Base-by-base conservation (phyloP, 805 yeast genomes). In the Myxozyma nipponensis region DNA sequence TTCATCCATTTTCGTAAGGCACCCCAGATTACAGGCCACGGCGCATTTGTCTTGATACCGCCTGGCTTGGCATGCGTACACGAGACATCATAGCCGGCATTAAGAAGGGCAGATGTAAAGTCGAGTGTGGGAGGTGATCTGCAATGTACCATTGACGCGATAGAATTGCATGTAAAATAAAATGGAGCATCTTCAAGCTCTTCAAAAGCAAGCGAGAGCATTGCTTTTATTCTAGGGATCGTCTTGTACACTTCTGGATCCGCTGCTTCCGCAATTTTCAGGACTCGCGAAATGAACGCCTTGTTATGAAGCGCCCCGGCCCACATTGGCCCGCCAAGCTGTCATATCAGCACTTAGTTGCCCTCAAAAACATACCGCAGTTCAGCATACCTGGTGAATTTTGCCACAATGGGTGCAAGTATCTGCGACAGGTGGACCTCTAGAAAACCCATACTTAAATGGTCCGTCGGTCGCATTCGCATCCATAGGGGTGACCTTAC, bases 291-390 rank as follows among this genome's bases (percentile, higher is more conserved):
- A 39, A 91, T 73, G 62, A 91, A 93, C 18, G 76, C 79, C 23
- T 66, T 64, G 63, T 84, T 77, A 63, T 91, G 98, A 50, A 93
- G 67, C 4, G 76, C 72, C 0, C 89, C 95, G 9, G 82, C 89
- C 86, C 95, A 93, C 96, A 93, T 86, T 53, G 99, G 99, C 3
- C 99, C 99, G 5, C 91, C 89, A 32, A 93, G 65, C 50, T 50
- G 9, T 13, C 18, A n/a, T 18, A 15, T 35, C 37, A 13, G 30
- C 30, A 21, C 13, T 28, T 19, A 3, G 10, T 1, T 3, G 18
- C 28, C 2, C 10, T 28, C 26, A 23, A 22, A 7, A 2, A 22
- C 6, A 32, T 13, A 3, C n/a, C 17, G 17, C 7, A 22, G 6
- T 13, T 17, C 19, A 38, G 41, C 49, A 17, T 36, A 45, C 53